These are phyloP conservation scores for Sisymbrium irio DNA, from an alignment of 345 rosid genomes.

Conservation along the genomic window DNA sequence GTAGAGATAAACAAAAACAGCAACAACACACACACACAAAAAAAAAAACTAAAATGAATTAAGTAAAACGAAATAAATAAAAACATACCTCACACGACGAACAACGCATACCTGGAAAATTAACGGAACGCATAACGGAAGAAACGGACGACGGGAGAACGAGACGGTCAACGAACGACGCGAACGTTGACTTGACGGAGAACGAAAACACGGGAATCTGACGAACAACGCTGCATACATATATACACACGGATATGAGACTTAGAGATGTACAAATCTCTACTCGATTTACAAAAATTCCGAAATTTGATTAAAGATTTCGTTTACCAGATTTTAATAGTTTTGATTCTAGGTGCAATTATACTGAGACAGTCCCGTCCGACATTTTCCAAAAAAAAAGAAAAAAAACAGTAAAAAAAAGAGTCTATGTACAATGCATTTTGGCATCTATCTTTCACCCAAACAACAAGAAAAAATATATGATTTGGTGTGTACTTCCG, in stretches of 20 bases:
- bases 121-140: constrained; percentile 1
- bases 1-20: neutral
- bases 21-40: neutral
- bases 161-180: constrained; percentile 6
- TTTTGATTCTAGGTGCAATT: neutral
- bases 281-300: neutral
- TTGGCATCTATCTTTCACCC: constrained; percentile 32
- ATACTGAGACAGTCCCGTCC: neutral
- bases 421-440: constrained; percentile 33
- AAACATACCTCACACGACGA: constrained; percentile 29
- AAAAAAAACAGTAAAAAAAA: constrained; percentile 10
- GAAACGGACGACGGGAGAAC: constrained; percentile 13
- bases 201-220: neutral
- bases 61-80: neutral
- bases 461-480: constrained; percentile 33
- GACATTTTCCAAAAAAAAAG: neutral
- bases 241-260: neutral
- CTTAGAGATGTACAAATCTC: neutral
- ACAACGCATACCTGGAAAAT: constrained; percentile 21
- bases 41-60: neutral
- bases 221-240: constrained; percentile 11
- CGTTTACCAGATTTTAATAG: neutral
- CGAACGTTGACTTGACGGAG: constrained; percentile 25
- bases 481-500: constrained; percentile 7
- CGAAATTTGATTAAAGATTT: neutral